These are phyloP conservation scores for Rhizophora mangle DNA, from an alignment of 345 rosid species.

Conservation along the genomic window DNA sequence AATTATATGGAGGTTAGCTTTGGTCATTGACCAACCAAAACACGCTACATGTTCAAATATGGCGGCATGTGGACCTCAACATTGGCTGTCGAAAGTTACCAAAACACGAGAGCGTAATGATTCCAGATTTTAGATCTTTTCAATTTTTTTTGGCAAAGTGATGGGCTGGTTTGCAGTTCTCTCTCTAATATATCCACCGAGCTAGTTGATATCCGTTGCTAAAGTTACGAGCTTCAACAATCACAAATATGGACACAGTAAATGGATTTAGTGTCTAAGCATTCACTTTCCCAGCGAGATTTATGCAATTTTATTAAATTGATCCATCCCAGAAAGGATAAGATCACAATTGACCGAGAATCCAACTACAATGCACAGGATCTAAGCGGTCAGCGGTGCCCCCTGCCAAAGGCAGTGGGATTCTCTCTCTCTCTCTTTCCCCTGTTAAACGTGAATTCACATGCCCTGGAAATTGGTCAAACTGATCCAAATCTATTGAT, in stretches of 20 bases:
- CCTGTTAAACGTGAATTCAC: slow-evolving; percentile 20
- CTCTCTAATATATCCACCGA: neutral
- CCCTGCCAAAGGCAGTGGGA: neutral
- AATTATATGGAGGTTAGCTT: neutral
- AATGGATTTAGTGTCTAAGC: too few relatives aligned
- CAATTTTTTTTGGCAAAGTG: neutral
- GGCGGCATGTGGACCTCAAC: neutral
- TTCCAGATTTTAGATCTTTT: neutral
- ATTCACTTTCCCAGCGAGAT: too few relatives aligned
- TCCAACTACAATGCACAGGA: too few relatives aligned
- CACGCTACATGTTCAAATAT: neutral
- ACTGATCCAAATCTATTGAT: neutral
- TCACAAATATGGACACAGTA: too few relatives aligned
- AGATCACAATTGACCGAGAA: neutral
- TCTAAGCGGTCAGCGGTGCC: too few relatives aligned
- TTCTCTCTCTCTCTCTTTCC: neutral
- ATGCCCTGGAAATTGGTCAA: slow-evolving; percentile 15
- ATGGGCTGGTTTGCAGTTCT: neutral
- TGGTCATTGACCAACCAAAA: neutral
- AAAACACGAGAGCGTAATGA: neutral
- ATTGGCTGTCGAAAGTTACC: neutral
- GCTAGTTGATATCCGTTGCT: too few relatives aligned
- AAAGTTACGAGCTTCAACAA: too few relatives aligned
- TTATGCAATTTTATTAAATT: too few relatives aligned
- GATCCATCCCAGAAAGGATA: neutral